A percentile compares a stretch with the other conserved stretches of the same genome.
phyloP scores from a whole-genome alignment of 1,284 basidiomycete genomes.

The Fistulina hepatica region DNA sequence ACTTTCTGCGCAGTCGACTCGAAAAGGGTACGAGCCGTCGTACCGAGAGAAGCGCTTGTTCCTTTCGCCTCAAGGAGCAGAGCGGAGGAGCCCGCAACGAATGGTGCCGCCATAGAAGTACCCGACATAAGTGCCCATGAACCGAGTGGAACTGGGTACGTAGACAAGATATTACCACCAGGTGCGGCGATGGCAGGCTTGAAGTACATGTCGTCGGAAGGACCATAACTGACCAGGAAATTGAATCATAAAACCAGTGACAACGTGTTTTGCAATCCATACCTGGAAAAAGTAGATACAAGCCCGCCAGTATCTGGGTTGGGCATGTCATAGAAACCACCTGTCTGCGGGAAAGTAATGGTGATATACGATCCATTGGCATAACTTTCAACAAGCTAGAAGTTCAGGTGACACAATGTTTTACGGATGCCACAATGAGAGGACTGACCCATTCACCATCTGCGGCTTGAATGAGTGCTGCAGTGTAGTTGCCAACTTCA shows the following conservation, averaged over 20 bases:
- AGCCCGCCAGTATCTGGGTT: conserved; percentile 44
- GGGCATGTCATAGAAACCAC: conserved; percentile 25
- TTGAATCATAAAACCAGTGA: neutral
- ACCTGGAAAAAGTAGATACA: conserved; percentile 42
- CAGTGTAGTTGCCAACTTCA: conserved; percentile 8
- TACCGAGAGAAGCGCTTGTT: conserved; percentile 29
- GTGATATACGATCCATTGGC: conserved; percentile 27
- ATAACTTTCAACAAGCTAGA: conserved; percentile 27
- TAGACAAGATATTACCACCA: conserved; percentile 54
- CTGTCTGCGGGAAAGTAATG: conserved; percentile 40
- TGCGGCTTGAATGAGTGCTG: conserved; percentile 11
- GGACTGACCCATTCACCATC: conserved; percentile 22
- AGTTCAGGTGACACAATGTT: conserved; percentile 1
- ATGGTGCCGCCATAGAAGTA: conserved; percentile 39
- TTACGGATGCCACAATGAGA: neutral
- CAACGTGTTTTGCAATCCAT: no score
- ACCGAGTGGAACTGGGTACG: conserved; percentile 36
- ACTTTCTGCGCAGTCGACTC: conserved; percentile 48
- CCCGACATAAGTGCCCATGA: conserved; percentile 35
- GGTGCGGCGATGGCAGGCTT: conserved; percentile 45
- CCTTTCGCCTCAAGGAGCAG: conserved; percentile 50
- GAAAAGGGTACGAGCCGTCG: conserved; percentile 38
- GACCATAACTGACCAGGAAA: neutral
- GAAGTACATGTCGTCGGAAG: conserved; percentile 10
- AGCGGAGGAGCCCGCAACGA: conserved; percentile 55